Percentiles rank a stretch among this genome's conserved stretches.
Evolutionary conservation across 208 protist genomes (phyloP).

Genomic region (Herpetomonas muscarum): DNA sequence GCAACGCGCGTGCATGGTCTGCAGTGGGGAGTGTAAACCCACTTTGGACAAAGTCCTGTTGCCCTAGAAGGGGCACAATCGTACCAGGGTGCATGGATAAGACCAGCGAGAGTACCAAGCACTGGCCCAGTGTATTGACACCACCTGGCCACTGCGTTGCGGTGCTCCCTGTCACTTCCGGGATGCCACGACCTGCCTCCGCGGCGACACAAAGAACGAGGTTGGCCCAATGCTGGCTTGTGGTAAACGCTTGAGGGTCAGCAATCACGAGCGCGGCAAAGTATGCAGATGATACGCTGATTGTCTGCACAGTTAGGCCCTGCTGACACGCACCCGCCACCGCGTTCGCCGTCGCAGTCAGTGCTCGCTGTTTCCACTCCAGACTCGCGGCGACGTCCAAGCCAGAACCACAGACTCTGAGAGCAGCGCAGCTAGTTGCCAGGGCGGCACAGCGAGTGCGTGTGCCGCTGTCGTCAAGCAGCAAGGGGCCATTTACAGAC

Average conservation of each 20-base stretch:
- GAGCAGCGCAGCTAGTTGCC: too few relatives aligned
- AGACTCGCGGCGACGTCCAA: background rate
- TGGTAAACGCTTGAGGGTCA: too few relatives aligned
- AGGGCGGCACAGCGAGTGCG: slow-evolving; percentile 1
- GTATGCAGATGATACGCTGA: too few relatives aligned
- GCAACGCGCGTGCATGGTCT: background rate
- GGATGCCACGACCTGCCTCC: too few relatives aligned
- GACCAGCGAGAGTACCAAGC: too few relatives aligned
- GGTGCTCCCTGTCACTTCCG: too few relatives aligned
- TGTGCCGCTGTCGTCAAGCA: slow-evolving; percentile 3
- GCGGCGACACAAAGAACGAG: background rate
- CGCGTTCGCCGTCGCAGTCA: background rate
- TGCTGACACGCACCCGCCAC: background rate
- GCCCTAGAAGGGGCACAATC: too few relatives aligned
- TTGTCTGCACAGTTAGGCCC: background rate
- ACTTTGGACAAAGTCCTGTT: background rate
- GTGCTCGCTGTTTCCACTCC: background rate
- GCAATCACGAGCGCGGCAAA: too few relatives aligned
- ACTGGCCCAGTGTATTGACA: too few relatives aligned
- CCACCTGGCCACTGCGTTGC: too few relatives aligned
- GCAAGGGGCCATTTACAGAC: slow-evolving; percentile 6
- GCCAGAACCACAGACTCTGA: background rate
- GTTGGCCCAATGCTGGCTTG: too few relatives aligned
- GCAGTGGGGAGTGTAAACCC: background rate
- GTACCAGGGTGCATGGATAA: too few relatives aligned